Evolutionary conservation across 148 eudicot genomes (phyloP).

Genomic region (Simmondsia chinensis): DNA sequence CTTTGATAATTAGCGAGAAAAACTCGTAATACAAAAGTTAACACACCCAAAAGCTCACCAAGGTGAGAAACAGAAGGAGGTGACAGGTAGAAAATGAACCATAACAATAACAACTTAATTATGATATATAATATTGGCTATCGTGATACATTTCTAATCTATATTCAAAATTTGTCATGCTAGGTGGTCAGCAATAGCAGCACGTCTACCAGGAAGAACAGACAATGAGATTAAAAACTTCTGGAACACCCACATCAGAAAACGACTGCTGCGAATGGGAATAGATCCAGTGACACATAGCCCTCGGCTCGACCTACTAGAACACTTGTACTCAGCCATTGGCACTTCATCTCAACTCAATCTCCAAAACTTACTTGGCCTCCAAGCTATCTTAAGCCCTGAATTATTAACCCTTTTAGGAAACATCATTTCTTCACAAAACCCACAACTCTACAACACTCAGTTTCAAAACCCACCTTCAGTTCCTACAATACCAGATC

Average conservation of each 20-base stretch:
- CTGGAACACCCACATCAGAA: conserved; percentile 36
- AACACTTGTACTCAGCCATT: conserved; percentile 16
- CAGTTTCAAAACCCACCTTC: conserved; percentile 15
- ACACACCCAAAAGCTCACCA: no score
- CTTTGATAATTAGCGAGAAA: no score
- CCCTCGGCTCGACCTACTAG: conserved; percentile 32
- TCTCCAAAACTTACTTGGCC: conserved; percentile 18
- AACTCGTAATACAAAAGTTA: no score
- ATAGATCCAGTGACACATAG: conserved; percentile 41
- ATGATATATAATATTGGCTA: no score
- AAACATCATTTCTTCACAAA: conserved; percentile 15
- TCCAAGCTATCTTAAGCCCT: conserved; percentile 29
- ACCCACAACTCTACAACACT: no score
- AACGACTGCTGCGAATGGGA: conserved; percentile 30
- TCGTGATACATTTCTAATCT: no score
- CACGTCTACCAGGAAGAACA: conserved; percentile 31
- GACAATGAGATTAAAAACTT: conserved; percentile 37
- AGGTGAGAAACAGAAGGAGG: no score
- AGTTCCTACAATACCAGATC: conserved; percentile 12
- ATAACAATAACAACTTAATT: no score
- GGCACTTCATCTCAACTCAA: conserved; percentile 25
- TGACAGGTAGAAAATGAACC: no score
- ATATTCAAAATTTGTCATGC: background rate
- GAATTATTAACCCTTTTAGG: conserved; percentile 16
- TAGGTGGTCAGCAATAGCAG: conserved; percentile 45